Percentiles rank a stretch among this genome's conserved stretches.
phyloP scores from a whole-genome alignment of 2,329 filamentous ascomycete species.

The Ophiostoma sp. region DNA sequence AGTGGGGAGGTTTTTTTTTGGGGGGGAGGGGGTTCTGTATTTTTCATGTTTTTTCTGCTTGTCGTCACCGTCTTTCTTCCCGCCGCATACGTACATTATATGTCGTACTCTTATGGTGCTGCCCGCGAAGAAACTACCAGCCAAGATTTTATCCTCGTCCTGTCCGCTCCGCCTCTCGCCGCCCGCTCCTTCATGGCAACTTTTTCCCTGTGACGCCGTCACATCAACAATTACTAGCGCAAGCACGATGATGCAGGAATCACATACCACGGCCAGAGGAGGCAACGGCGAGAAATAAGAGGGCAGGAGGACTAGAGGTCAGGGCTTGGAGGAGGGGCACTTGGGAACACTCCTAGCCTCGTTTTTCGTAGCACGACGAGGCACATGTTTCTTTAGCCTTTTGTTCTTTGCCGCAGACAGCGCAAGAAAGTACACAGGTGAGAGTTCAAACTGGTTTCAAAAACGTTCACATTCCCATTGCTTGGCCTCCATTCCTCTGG shows the following conservation, averaged over 20 bases:
- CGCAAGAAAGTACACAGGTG: not conserved
- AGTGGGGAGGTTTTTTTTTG: not conserved
- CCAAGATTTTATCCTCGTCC: not conserved
- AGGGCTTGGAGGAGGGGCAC: not conserved
- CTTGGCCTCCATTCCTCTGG: not conserved
- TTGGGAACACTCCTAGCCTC: not conserved
- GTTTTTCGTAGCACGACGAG: not conserved
- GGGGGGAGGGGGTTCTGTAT: too few relatives aligned
- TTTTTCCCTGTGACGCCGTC: not conserved
- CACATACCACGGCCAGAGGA: not conserved
- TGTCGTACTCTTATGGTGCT: not conserved
- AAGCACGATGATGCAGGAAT: not conserved
- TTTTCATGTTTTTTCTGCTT: not conserved
- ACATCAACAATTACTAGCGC: not conserved
- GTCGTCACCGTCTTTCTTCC: conserved; percentile 5
- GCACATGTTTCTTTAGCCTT: not conserved
- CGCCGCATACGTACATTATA: not conserved
- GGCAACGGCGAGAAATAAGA: not conserved
- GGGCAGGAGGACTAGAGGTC: not conserved
- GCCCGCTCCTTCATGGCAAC: not conserved
- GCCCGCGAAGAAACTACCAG: not conserved
- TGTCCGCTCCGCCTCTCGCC: not conserved
- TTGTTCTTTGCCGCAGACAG: not conserved
- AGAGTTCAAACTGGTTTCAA: not conserved
- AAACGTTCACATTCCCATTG: not conserved